These are phyloP conservation scores for Phycomyces nitens DNA, from an alignment of 192 early-diverging fungal genomes.

Conservation along the genomic window DNA sequence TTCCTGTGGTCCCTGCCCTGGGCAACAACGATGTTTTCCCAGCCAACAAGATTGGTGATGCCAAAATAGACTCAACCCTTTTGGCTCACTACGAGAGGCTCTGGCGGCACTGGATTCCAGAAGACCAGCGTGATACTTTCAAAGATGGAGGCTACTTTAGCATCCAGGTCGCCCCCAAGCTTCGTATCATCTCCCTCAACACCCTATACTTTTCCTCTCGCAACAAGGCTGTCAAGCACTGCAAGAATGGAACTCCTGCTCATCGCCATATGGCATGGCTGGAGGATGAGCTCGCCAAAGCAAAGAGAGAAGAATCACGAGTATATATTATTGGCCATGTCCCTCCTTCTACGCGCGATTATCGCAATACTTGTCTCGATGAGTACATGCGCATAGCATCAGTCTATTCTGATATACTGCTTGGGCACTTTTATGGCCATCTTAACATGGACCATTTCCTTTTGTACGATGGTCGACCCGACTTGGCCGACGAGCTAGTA, in stretches of 20 bases:
- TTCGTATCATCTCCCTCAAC: constrained; percentile 60
- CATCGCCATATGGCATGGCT: constrained; percentile 63
- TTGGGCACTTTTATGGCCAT: constrained; percentile 70
- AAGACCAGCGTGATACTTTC: constrained; percentile 57
- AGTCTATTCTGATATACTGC: constrained; percentile 46
- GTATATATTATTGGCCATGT: constrained; percentile 66
- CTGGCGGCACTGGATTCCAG: constrained; percentile 58
- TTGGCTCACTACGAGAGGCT: constrained; percentile 20
- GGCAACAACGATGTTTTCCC: constrained; percentile 73
- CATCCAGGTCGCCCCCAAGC: constrained; percentile 47
- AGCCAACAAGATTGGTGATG: constrained; percentile 51
- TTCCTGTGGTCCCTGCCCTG: constrained; percentile 42
- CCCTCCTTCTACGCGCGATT: constrained; percentile 47
- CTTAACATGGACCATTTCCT: constrained; percentile 61
- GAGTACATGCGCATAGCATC: constrained; percentile 39
- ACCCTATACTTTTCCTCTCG: constrained; percentile 67
- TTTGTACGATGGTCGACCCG: constrained; percentile 5
- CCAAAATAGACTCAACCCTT: neutral
- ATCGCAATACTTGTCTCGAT: constrained; percentile 34
- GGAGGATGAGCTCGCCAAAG: constrained; percentile 50
- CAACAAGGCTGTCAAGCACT: constrained; percentile 66
- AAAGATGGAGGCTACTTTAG: constrained; percentile 64
- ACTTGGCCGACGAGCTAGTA: neutral
- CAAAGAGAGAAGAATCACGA: constrained; percentile 40
- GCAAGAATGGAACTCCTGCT: constrained; percentile 47